These are phyloP conservation scores for Artemisia tridentata DNA, from an alignment of 129 eudicot genomes.

Conservation along the genomic window DNA sequence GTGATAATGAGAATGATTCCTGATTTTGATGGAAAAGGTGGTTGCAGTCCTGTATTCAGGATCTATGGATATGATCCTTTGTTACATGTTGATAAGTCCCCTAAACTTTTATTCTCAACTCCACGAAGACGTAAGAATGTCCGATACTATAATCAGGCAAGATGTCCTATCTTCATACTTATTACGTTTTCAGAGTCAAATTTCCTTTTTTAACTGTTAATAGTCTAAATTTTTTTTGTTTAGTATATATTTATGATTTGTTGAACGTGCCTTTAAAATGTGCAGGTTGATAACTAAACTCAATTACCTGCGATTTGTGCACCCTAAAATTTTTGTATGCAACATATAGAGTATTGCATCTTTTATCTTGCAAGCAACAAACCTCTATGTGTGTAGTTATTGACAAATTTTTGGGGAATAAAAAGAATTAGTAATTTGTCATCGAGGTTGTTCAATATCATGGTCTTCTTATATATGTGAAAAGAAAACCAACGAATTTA, in stretches of 20 bases:
- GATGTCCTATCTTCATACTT: conserved; percentile 1
- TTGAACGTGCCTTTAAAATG: background rate
- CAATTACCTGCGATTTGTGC: too few species aligned
- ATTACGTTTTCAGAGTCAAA: background rate
- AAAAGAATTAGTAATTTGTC: too few species aligned
- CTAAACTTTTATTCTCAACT: conserved; percentile 76
- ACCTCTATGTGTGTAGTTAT: too few species aligned
- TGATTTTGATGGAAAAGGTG: conserved; percentile 62
- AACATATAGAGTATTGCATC: background rate
- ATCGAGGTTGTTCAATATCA: too few species aligned
- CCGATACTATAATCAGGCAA: conserved; percentile 79
- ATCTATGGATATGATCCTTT: conserved; percentile 76
- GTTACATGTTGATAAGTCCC: conserved; percentile 50
- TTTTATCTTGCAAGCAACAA: too few species aligned
- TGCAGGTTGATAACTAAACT: background rate
- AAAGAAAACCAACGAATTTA: too few species aligned
- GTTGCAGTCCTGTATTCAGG: conserved; percentile 76
- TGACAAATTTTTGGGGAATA: too few species aligned
- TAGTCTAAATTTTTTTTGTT: background rate
- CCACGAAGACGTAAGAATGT: conserved; percentile 63
- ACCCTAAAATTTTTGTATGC: background rate
- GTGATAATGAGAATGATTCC: conserved; percentile 78
- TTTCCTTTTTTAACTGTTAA: conserved; percentile 1
- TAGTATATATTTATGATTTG: background rate
- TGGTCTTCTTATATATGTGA: too few species aligned